These are phyloP conservation scores for Sideroxylon spinosum DNA, from an alignment of 179 eudicot genomes.

Conservation along the genomic window DNA sequence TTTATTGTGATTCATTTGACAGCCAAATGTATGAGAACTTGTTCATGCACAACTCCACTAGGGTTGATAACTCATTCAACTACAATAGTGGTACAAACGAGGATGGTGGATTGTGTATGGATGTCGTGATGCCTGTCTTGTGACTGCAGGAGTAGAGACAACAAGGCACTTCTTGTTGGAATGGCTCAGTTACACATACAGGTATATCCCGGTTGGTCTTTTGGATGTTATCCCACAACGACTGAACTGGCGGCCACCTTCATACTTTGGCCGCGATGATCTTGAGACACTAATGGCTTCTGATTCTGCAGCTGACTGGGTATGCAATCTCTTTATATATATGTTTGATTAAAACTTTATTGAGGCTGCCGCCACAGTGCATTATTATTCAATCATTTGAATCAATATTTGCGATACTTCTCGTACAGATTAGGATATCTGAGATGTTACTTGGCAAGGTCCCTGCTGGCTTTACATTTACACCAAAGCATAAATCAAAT, in stretches of 20 bases:
- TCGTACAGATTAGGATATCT: slow-evolving; percentile 74
- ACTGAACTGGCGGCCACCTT: slow-evolving; percentile 83
- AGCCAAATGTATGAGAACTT: not conserved
- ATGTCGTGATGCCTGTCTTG: not conserved
- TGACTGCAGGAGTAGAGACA: slow-evolving; percentile 80
- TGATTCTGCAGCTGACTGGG: slow-evolving; percentile 99
- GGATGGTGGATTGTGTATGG: too few relatives aligned
- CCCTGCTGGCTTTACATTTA: slow-evolving; percentile 69
- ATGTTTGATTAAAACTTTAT: not conserved
- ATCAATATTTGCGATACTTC: not conserved
- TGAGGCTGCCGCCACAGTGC: not conserved
- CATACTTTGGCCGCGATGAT: slow-evolving; percentile 88
- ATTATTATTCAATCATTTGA: not conserved
- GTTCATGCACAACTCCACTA: not conserved
- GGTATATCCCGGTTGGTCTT: slow-evolving; percentile 87
- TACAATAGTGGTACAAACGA: too few relatives aligned
- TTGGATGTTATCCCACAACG: slow-evolving; percentile 80
- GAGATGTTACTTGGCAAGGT: slow-evolving; percentile 95
- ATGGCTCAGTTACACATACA: slow-evolving; percentile 85
- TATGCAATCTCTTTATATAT: slow-evolving; percentile 23
- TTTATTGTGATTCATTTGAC: not conserved
- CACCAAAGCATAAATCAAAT: slow-evolving; percentile 96
- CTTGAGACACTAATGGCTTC: slow-evolving; percentile 95
- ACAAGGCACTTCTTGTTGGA: slow-evolving; percentile 89
- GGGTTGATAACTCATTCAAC: not conserved